Percentiles rank a stretch among this genome's conserved stretches.
Conservation (phyloP, 169 alveolate species). For the Cyclospora cayetanensis region DNA sequence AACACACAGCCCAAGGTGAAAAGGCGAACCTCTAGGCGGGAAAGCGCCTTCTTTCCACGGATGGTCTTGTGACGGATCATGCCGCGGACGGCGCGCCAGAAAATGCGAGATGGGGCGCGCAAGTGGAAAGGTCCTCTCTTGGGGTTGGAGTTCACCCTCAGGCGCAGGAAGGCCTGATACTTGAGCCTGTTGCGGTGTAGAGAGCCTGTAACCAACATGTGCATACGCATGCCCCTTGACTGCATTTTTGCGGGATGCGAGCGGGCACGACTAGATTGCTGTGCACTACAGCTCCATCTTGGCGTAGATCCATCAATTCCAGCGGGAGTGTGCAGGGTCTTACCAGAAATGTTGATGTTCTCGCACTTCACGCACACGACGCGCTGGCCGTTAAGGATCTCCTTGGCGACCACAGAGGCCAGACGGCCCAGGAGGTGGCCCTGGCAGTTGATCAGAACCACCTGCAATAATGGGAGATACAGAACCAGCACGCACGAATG, state of each 20-base stretch:
- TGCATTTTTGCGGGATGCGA: too few species aligned
- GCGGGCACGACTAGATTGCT: too few species aligned
- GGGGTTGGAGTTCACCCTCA: constrained; percentile 97
- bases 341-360: constrained; percentile 95
- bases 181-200: constrained; percentile 80
- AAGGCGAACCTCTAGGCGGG: constrained; percentile 87
- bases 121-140: constrained; percentile 96
- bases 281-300: too few species aligned
- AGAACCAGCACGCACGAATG: background rate
- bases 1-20: constrained; percentile 81
- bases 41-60: constrained; percentile 97
- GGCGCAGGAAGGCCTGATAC: constrained; percentile 95
- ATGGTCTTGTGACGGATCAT: constrained; percentile 99
- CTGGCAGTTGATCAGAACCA: constrained; percentile 96
- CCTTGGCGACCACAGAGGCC: constrained; percentile 99
- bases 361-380: constrained; percentile 96
- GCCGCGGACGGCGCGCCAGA: constrained; percentile 99
- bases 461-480: constrained; percentile 69
- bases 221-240: too few species aligned
- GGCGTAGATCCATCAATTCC: too few species aligned
- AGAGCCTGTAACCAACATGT: constrained; percentile 30
- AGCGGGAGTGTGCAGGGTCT: too few species aligned
- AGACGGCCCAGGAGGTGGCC: constrained; percentile 99
- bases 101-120: constrained; percentile 97
- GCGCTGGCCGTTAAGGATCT: constrained; percentile 97